phyloP scores from a whole-genome alignment of 129 eudicot species.

The Pittosporum tobira region DNA sequence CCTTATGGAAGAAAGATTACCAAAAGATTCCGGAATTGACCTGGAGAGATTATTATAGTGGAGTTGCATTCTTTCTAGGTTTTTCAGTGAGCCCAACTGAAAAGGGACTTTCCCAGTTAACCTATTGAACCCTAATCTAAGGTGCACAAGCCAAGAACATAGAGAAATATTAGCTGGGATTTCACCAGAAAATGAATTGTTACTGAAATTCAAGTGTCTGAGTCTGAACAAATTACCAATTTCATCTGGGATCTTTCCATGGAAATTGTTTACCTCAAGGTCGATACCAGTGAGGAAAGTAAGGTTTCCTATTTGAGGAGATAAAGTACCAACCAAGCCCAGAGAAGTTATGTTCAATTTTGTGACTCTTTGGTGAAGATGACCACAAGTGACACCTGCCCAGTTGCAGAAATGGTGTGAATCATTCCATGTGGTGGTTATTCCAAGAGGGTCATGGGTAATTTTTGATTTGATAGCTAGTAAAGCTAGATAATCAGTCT shows the following conservation, averaged over 20 bases:
- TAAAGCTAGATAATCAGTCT: constrained; percentile 14
- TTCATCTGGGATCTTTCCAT: constrained; percentile 23
- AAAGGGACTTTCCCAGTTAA: constrained; percentile 14
- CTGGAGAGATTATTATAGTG: constrained; percentile 13
- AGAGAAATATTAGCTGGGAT: constrained; percentile 27
- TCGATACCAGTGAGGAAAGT: constrained; percentile 18
- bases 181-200: constrained; percentile 27
- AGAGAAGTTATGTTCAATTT: constrained; percentile 4
- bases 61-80: constrained; percentile 10
- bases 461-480: constrained; percentile 18
- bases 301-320: constrained; percentile 27
- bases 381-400: constrained; percentile 19
- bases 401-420: constrained; percentile 16
- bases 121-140: constrained; percentile 16
- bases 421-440: constrained; percentile 14
- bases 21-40: constrained; percentile 17
- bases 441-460: constrained; percentile 9
- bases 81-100: constrained; percentile 20
- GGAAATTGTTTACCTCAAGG: constrained; percentile 16
- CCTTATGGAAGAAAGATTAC: constrained; percentile 20
- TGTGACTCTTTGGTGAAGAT: constrained; percentile 20
- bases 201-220: constrained; percentile 13
- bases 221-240: constrained; percentile 19
- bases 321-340: constrained; percentile 13
- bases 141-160: constrained; percentile 14